Conservation (phyloP, 352 stramenopile genomes). For the Phytophthora sp. region DNA sequence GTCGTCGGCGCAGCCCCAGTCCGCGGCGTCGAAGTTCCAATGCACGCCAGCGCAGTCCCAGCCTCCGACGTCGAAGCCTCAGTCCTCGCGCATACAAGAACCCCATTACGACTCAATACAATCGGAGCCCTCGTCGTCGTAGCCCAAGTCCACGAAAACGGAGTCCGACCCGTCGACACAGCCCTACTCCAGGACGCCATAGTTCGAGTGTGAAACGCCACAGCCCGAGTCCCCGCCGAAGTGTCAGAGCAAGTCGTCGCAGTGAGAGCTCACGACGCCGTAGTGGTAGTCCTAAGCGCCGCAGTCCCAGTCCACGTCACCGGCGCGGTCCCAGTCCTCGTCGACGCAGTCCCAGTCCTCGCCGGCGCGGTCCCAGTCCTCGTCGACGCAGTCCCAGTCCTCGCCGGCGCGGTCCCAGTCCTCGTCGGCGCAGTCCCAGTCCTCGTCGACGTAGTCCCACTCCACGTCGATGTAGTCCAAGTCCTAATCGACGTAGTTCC, state of each 20-base stretch:
- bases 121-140: constrained; percentile 5
- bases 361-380: constrained; percentile 6
- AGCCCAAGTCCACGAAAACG: constrained; percentile 14
- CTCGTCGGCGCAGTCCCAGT: no score
- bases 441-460: no score
- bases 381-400: constrained; percentile 11
- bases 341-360: no score
- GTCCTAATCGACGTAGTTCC: constrained; percentile 9
- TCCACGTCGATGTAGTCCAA: constrained; percentile 11
- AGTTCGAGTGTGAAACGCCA: constrained; percentile 10
- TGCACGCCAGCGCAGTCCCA: constrained; percentile 11
- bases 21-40: not conserved
- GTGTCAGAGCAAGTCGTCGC: constrained; percentile 1
- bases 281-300: constrained; percentile 8
- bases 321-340: constrained; percentile 13
- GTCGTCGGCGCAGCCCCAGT: constrained; percentile 14
- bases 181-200: constrained; percentile 3
- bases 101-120: constrained; percentile 1
- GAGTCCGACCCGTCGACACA: constrained; percentile 13
- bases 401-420: constrained; percentile 25
- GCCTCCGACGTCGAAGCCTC: constrained; percentile 10
- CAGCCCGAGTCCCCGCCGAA: constrained; percentile 12
- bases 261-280: constrained; percentile 1
- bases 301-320: constrained; percentile 6
- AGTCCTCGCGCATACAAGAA: constrained; percentile 17